Percentiles rank a stretch among this genome's conserved stretches.
These are phyloP conservation scores for Multifurca ochricompacta DNA, from an alignment of 768 basidiomycete species.

Conservation along the genomic window DNA sequence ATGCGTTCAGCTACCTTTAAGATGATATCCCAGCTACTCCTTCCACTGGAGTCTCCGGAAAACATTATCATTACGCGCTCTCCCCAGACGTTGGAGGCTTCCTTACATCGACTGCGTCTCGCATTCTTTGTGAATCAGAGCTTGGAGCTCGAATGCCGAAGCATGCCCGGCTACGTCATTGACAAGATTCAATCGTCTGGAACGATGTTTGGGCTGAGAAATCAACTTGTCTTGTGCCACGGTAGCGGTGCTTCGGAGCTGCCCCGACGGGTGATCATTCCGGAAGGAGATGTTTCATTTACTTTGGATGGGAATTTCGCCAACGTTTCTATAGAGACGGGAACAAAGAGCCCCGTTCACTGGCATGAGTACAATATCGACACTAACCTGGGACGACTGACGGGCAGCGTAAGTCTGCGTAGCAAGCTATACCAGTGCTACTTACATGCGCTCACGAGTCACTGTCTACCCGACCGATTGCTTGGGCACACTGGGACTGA, in stretches of 20 bases:
- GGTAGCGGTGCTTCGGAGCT: neutral
- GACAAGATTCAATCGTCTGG: constrained; percentile 36
- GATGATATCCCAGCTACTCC: neutral
- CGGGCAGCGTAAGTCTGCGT: constrained; percentile 24
- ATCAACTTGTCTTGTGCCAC: constrained; percentile 22
- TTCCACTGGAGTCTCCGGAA: neutral
- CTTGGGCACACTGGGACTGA: constrained; percentile 36
- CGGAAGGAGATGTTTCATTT: constrained; percentile 1
- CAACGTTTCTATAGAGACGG: neutral
- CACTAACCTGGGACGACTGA: constrained; percentile 26
- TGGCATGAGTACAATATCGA: constrained; percentile 30
- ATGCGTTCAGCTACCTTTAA: constrained; percentile 1
- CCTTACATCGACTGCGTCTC: constrained; percentile 35
- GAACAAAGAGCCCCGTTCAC: neutral
- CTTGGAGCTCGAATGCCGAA: constrained; percentile 32
- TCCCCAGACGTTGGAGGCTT: constrained; percentile 14
- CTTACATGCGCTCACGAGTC: constrained; percentile 40
- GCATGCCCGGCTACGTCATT: constrained; percentile 36
- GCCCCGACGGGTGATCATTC: constrained; percentile 5
- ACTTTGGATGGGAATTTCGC: neutral
- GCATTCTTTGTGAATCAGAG: constrained; percentile 32
- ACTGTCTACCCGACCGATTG: constrained; percentile 37
- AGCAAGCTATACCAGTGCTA: constrained; percentile 33
- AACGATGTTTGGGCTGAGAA: constrained; percentile 38
- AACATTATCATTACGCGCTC: neutral